Evolutionary conservation across 805 yeast species (phyloP).

Genomic region (Kodamaea kakaduensis): DNA sequence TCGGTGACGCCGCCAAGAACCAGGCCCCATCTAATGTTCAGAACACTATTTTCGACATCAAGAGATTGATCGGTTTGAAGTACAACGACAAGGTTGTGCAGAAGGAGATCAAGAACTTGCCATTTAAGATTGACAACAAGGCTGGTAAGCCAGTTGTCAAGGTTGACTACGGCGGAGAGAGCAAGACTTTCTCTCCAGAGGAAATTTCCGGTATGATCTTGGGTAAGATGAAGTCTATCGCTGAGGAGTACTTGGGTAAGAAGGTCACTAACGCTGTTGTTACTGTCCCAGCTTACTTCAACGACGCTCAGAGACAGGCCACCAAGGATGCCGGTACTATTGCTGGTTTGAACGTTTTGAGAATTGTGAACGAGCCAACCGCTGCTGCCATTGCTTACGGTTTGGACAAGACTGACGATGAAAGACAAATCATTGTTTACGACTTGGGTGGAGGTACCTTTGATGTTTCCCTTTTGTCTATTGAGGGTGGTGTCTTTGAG

Average conservation of each 20-base stretch:
- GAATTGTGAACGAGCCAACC: slow-evolving; percentile 84
- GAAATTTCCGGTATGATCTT: slow-evolving; percentile 93
- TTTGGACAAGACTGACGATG: slow-evolving; percentile 30
- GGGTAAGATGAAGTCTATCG: slow-evolving; percentile 80
- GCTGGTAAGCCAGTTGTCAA: slow-evolving; percentile 76
- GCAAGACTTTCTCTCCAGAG: slow-evolving; percentile 86
- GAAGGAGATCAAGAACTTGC: slow-evolving; percentile 86
- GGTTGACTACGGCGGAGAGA: slow-evolving; percentile 81
- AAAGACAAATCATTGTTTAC: slow-evolving; percentile 45
- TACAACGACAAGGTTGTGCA: slow-evolving; percentile 74
- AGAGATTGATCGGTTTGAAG: slow-evolving; percentile 92
- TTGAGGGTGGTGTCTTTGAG: slow-evolving; percentile 48
- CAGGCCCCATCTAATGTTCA: slow-evolving; percentile 92
- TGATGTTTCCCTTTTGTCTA: slow-evolving; percentile 33
- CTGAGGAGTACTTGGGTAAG: slow-evolving; percentile 72
- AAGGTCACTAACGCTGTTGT: slow-evolving; percentile 83
- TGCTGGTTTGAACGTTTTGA: slow-evolving; percentile 83
- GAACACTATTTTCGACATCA: slow-evolving; percentile 88
- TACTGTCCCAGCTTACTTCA: slow-evolving; percentile 90
- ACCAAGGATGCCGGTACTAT: slow-evolving; percentile 91
- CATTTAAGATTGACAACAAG: slow-evolving; percentile 72
- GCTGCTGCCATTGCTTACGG: slow-evolving; percentile 34
- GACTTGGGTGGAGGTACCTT: slow-evolving; percentile 50
- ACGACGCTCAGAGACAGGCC: slow-evolving; percentile 92
- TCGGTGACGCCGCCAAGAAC: slow-evolving; percentile 97